A percentile compares a stretch with the other conserved stretches of the same genome.
phyloP scores from a whole-genome alignment of 495 filamentous ascomycete genomes.

The Hypomontagnella monticulosa region DNA sequence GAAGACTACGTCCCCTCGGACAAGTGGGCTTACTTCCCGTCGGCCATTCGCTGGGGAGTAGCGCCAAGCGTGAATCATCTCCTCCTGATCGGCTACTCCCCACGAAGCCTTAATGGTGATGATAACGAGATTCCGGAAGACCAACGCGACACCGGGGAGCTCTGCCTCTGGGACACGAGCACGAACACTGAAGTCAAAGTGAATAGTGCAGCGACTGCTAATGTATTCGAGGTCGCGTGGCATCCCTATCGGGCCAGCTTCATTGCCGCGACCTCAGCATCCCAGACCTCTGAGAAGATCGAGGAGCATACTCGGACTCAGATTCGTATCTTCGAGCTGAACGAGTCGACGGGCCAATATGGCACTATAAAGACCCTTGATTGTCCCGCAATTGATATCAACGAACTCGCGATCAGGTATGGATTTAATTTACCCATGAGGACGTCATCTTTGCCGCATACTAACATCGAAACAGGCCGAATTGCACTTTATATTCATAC shows the following conservation, averaged over 20 bases:
- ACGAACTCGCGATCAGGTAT: conserved; percentile 76
- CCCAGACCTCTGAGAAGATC: conserved; percentile 52
- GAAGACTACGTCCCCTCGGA: conserved; percentile 55
- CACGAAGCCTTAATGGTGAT: conserved; percentile 60
- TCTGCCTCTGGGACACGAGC: conserved; percentile 74
- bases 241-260: conserved; percentile 69
- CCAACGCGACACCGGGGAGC: conserved; percentile 67
- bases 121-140: conserved; percentile 65
- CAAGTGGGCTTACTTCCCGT: conserved; percentile 71
- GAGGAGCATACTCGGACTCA: conserved; percentile 58
- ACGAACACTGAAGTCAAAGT: conserved; percentile 58
- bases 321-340: conserved; percentile 56
- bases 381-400: conserved; percentile 85
- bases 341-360: conserved; percentile 46
- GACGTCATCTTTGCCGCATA: conserved; percentile 51
- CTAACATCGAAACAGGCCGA: conserved; percentile 55
- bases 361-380: conserved; percentile 61
- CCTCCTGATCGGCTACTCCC: conserved; percentile 81
- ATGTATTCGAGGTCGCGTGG: conserved; percentile 84
- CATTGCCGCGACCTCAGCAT: conserved; percentile 68
- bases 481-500: conserved; percentile 60
- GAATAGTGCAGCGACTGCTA: conserved; percentile 65
- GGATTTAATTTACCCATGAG: conserved; percentile 43
- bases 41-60: conserved; percentile 77
- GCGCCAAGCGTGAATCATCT: conserved; percentile 60